Evolutionary conservation across 2,329 filamentous ascomycete genomes (phyloP), one percentile per base, ranked within the genome.

Genomic region (Talaromyces rugulosus): DNA sequence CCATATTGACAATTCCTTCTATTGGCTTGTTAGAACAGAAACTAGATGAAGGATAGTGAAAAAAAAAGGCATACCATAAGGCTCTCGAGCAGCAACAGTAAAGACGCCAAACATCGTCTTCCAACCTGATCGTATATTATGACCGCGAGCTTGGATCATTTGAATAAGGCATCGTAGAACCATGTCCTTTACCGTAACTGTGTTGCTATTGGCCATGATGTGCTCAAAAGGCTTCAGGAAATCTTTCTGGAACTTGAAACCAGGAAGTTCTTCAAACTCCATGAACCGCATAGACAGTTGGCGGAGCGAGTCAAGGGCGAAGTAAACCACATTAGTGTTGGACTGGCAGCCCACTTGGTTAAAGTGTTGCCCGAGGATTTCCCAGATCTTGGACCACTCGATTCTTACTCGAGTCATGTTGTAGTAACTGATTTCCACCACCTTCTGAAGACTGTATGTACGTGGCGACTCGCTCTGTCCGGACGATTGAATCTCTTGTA

Each of bases 231-330:
- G 95, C 77, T 97, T 98, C 59, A 99, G 79, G 75, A 99, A 99
- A 74, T 99, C 94, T 75, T 99, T 99, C 71, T 99, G 95, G 72
- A 99, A 99, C 76, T 98, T 98, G 85, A 99, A 99, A 71, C 96
- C 95, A 0, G 95, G 92, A 68, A 99, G 78, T 75, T 99, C 95
- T 74, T 96, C 95, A 64, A 98, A 92, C 76, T 99, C 95, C 90
- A 99, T 91, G 73, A 99, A 99, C 18, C 93, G 89, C 93, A 99
- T 98, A 0, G 94, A 97, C 47, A 99, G 80, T 75, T 99, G 95
- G 47, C 96, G 87, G 52, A 99, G 79, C 3, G 94, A 97, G 78
- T 99, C 96, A 31, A 99, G 83, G 3, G 95, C 95, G 72, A 99
- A 99, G 79, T 96, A 98, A 11, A 99, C 96, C 58, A 99, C 95